Base-by-base conservation (phyloP, 2,329 filamentous ascomycete genomes). In the Colletotrichum paranaense region DNA sequence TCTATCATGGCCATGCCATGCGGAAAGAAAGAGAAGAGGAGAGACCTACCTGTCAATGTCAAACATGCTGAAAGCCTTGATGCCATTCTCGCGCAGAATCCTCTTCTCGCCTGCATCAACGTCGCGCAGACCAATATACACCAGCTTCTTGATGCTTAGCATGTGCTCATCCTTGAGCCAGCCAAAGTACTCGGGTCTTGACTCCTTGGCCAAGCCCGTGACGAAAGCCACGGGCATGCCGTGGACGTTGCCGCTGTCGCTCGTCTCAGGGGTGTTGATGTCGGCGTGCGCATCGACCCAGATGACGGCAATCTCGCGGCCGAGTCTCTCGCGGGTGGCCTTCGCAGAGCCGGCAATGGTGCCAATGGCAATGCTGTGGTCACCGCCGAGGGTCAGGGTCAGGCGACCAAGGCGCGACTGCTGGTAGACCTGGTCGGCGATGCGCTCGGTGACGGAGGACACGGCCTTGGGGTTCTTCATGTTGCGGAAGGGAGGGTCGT, bases 211-310 rank as follows among this genome's bases (percentile, higher is more conserved):
- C 70, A 99, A 86, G 0, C 97, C 95, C 0, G 95, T 95, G 77
- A 98, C 83, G 84, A 98, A 99, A 4, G 94, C 91, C 49, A 98
- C 94, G 2, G 97, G 97, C 97, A 99, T 99, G 78, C 97, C 97
- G 85, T 99, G 97, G 75, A 99, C 93, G 84, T 98, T 98, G 42
- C 97, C 97, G 77, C 93, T 97, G 55, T 89, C 93, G 76, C 93
- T 96, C 60, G 91, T 93, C 89, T 98, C 95, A 66, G 96, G 97
- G 1, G 94, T 95, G 86, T 99, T 99, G 87, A 99, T 98, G 83
- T 99, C 97, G 67, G 96, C 93, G 84, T 99, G 97, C 30, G 97
- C 97, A 84, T 99, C 97, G 38, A 99, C 97, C 97, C 97, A 99
- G 82, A 99, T 97, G 71, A 99, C 94, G 14, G 95, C 97, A 75